phyloP scores from a whole-genome alignment of 176 grass and related monocot genomes.

The Hyparrhenia diplandra region DNA sequence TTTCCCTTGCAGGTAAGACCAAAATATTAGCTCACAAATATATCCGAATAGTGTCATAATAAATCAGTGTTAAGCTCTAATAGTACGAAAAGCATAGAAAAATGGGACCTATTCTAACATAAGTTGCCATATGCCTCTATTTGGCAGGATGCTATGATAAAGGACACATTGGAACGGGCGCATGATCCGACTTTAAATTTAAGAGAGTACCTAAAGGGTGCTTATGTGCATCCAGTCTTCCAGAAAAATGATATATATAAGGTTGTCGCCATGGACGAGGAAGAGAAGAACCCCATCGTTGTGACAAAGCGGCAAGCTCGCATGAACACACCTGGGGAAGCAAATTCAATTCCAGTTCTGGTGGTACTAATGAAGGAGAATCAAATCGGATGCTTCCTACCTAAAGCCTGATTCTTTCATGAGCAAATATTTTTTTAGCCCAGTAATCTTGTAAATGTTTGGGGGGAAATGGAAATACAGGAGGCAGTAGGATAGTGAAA shows the following conservation, averaged over 20 bases:
- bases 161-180: slow-evolving; percentile 86
- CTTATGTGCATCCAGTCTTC: slow-evolving; percentile 90
- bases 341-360: slow-evolving; percentile 58
- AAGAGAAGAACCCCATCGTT: slow-evolving; percentile 58
- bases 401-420: slow-evolving; percentile 22
- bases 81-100: background rate
- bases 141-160: slow-evolving; percentile 97
- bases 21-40: background rate
- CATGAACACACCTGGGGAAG: slow-evolving; percentile 55
- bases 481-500: background rate
- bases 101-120: background rate
- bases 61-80: background rate
- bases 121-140: background rate
- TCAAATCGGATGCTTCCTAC: slow-evolving; percentile 27
- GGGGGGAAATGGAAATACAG: slow-evolving; percentile 14
- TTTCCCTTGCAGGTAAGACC: slow-evolving; percentile 22
- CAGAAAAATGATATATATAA: slow-evolving; percentile 36
- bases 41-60: background rate
- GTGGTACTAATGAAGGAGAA: slow-evolving; percentile 47
- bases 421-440: slow-evolving; percentile 7
- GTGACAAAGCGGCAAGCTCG: background rate
- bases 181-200: slow-evolving; percentile 77
- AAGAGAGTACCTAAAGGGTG: slow-evolving; percentile 83
- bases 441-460: slow-evolving; percentile 29
- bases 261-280: slow-evolving; percentile 38